phyloP scores from a whole-genome alignment of 2,329 filamentous ascomycete species.

The Diatrype stigma region DNA sequence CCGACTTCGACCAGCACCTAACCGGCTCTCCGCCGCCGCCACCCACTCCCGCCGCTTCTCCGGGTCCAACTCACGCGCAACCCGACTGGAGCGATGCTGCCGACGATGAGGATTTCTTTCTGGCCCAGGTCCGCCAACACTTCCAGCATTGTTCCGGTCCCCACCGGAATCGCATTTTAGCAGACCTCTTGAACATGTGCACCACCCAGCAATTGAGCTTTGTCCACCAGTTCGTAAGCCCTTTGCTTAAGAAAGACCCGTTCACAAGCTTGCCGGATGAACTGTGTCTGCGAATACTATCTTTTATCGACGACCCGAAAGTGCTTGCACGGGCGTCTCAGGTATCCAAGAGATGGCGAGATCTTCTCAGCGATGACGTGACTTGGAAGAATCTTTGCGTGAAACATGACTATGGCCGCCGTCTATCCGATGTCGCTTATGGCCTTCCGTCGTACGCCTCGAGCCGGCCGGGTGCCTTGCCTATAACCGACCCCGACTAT shows the following conservation, averaged over 20 bases:
- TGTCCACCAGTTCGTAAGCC: constrained; percentile 92
- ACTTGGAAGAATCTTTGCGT: constrained; percentile 98
- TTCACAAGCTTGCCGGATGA: constrained; percentile 91
- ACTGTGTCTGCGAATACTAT: constrained; percentile 83
- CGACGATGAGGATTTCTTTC: constrained; percentile 77
- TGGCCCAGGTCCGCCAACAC: constrained; percentile 72
- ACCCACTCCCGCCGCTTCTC: constrained; percentile 62
- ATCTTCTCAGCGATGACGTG: constrained; percentile 91
- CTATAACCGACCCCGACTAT: constrained; percentile 29
- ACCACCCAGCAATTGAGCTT: constrained; percentile 94
- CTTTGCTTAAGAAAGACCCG: constrained; percentile 90
- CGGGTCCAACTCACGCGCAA: constrained; percentile 56
- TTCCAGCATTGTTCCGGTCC: constrained; percentile 74
- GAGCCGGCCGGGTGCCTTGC: constrained; percentile 27
- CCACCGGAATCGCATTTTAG: constrained; percentile 76
- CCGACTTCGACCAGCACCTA: constrained; percentile 58
- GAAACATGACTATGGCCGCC: constrained; percentile 80
- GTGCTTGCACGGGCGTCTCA: constrained; percentile 90
- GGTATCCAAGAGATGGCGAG: constrained; percentile 92
- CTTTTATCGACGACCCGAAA: constrained; percentile 95
- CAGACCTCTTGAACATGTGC: constrained; percentile 87
- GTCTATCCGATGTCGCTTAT: constrained; percentile 48
- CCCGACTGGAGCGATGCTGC: constrained; percentile 73
- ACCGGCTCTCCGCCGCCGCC: constrained; percentile 60
- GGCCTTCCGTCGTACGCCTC: constrained; percentile 27